Conservation (phyloP, 2,329 filamentous ascomycete genomes). For the Coleophoma eucalyptorum region DNA sequence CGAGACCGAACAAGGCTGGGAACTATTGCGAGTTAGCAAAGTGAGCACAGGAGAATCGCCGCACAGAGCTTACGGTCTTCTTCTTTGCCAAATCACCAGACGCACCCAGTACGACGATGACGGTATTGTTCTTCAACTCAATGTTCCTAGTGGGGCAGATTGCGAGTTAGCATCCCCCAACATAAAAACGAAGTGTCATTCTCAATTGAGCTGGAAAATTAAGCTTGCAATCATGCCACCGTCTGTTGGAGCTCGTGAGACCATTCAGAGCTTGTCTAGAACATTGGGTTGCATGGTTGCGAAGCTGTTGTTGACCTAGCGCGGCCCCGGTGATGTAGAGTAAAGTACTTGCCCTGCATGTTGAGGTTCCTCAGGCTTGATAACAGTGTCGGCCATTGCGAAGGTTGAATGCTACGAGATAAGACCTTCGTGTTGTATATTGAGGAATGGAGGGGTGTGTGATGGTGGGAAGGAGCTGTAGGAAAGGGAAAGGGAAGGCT, state of each 20-base stretch:
- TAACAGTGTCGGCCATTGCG: slow-evolving; percentile 45
- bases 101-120: slow-evolving; percentile 93
- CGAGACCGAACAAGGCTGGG: slow-evolving; percentile 93
- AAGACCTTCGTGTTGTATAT: slow-evolving; percentile 10
- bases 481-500: slow-evolving; percentile 12
- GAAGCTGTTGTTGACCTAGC: slow-evolving; percentile 4
- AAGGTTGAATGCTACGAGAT: slow-evolving; percentile 7
- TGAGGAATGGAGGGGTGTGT: slow-evolving; percentile 8
- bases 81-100: slow-evolving; percentile 99
- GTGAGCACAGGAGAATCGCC: not conserved
- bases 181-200: slow-evolving; percentile 15
- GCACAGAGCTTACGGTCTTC: slow-evolving; percentile 71
- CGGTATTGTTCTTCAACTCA: slow-evolving; percentile 98
- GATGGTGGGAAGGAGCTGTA: slow-evolving; percentile 5
- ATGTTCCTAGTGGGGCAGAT: slow-evolving; percentile 56
- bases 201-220: slow-evolving; percentile 14
- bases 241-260: slow-evolving; percentile 6
- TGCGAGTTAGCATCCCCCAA: slow-evolving; percentile 31
- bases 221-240: not conserved
- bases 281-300: not conserved
- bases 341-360: slow-evolving; percentile 45
- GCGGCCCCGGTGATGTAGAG: slow-evolving; percentile 22
- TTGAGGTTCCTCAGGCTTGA: slow-evolving; percentile 42
- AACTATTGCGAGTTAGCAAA: slow-evolving; percentile 56
- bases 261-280: not conserved